Percentiles rank a stretch among this genome's conserved stretches.
Conservation (phyloP, 2,329 filamentous ascomycete genomes). For the Furcasterigmium sp. region DNA sequence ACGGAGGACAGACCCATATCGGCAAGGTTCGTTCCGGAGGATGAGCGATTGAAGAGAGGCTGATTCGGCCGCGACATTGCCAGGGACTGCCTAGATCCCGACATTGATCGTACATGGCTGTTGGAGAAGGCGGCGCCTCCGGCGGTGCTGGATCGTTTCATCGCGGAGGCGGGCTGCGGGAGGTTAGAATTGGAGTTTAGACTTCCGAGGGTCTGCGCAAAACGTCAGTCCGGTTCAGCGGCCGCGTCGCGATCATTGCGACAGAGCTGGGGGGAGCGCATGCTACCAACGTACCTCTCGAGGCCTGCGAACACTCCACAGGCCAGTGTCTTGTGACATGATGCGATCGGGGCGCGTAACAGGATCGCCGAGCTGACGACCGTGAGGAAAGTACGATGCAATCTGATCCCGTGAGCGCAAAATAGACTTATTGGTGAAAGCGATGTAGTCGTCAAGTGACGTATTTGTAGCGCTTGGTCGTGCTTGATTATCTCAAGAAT, state of each 20-base stretch:
- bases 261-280: background rate
- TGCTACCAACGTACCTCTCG: constrained; percentile 64
- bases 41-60: constrained; percentile 79
- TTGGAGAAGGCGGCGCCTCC: constrained; percentile 53
- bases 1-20: constrained; percentile 79
- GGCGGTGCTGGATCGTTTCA: constrained; percentile 86
- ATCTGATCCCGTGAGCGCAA: no score
- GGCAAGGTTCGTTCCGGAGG: constrained; percentile 73
- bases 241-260: background rate
- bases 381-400: no score
- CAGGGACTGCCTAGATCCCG: constrained; percentile 79
- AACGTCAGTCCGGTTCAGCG: constrained; percentile 1
- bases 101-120: constrained; percentile 73
- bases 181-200: constrained; percentile 80
- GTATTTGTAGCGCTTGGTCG: no score
- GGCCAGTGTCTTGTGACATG: constrained; percentile 83
- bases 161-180: constrained; percentile 84
- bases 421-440: no score
- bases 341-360: constrained; percentile 15
- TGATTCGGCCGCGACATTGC: constrained; percentile 79
- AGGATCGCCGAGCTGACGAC: no score
- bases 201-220: constrained; percentile 71
- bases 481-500: no score
- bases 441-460: no score
- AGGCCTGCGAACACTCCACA: constrained; percentile 88